Base-by-base conservation (phyloP, 2,329 filamentous ascomycete species). In the Exophiala sp. region DNA sequence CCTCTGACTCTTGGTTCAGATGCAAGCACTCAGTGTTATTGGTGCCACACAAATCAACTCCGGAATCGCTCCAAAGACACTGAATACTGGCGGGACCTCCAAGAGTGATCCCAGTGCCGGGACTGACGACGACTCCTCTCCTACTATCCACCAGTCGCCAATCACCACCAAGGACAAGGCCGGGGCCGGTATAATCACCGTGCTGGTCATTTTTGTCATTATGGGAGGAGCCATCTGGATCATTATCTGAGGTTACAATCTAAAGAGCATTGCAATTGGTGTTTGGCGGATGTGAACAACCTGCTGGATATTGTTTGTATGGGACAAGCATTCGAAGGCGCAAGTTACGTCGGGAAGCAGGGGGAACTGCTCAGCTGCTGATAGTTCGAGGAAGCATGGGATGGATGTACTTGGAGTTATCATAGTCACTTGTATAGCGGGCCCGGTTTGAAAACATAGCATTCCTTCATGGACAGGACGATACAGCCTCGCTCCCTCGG, bases 1-100 rank as follows among this genome's bases (percentile, higher is more conserved):
- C 14, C 3, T 23, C 38, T 54, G 13, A 45, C 50, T 51, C 14
- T 51, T 43, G 22, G 3, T 22, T 18, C 37, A 62, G 59, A 84
- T 87, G 76, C 82, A 78, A 58, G 82, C 80, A 0, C 70, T 86
- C 21, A 75, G 78, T 21, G 76, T 82, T 10, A 69, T 87, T 57
- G 80, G 80, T 65, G 81, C 81, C 49, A 78, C 75, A 37, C 69
- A 85, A 9, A 66, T 80, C 34, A 64, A 70, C 35, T 63, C 65
- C n/a, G 67, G 68, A 1, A 64, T 68, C 18, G 66, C 66, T 1
- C 76, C 80, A 0, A 69, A 76, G 11, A 82, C 80, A 0, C 70
- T 71, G 0, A 63, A 68, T 2, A 77, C 73, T 1, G 83, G 82
- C 27, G 83, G 83, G 44, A 84, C 64, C 5, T 72, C 70, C 41